Base-by-base conservation (phyloP, 306 rosid species). In the Malus asiatica region DNA sequence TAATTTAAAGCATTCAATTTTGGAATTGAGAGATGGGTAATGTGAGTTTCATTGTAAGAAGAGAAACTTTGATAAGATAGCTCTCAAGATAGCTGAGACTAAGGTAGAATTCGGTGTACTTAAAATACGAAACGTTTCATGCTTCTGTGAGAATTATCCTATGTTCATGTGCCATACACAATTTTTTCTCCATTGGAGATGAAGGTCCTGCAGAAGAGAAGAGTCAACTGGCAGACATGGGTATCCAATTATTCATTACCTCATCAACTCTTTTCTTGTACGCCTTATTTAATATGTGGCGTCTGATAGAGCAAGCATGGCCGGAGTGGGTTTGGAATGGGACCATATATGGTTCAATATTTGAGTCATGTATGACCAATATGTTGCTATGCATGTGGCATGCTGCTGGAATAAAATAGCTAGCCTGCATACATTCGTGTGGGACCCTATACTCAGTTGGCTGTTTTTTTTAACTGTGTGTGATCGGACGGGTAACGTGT, bases 141-240 rank as follows among this genome's bases (percentile, higher is more conserved):
- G 4, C 6, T 1, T 45, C 2, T 46, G 2, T 46, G 7, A 46
- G 53, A 46, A 46, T 46, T 14, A 14, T 46, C 53, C 16, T 48
- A 15, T 6, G 19, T 15, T 6, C 19, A 4, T 13, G 0, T 46
- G 53, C 53, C 53, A 0, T 46, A 46, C 53, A 46, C 19, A 46
- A 46, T 4, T 1, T 46, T 46, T 14, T 46, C 19, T 46, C 53
- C 53, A 1, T 48, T 14, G 53, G 20, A 48, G 3, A 4, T 16
- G 53, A 48, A 48, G 29, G 62, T 71, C 65, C 46, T 9, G 33
- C 29, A 32, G 64, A 74, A 75, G 14, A 67, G 66, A 55, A 66
- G 51, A 75, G 81, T 82, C 85, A 83, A 81, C 66, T 57, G n/a
- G 29, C 62, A 15, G 57, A 48, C 59, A 76, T 77, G 68, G 32